phyloP scores from a whole-genome alignment of 2,329 filamentous ascomycete species.

The Escovopsis sp. region DNA sequence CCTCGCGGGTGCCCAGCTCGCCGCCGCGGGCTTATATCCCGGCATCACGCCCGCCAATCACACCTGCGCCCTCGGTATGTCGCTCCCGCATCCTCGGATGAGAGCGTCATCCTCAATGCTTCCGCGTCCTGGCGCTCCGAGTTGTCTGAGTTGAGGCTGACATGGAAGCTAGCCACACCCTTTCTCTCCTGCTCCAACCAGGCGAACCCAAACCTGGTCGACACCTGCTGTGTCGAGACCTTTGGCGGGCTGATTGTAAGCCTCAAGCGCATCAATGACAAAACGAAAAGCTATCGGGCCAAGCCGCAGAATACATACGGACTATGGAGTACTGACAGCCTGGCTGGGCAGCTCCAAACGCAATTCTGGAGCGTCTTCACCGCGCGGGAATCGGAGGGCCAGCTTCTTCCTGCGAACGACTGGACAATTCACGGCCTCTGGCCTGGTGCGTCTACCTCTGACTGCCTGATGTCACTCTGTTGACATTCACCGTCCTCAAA shows the following conservation, averaged over 20 bases:
- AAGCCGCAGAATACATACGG: too few relatives aligned
- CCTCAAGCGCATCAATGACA: too few relatives aligned
- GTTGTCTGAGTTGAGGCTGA: neutral
- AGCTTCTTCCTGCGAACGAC: constrained; percentile 38
- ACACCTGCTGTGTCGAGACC: constrained; percentile 51
- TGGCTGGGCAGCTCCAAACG: constrained; percentile 30
- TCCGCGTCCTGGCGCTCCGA: too few relatives aligned
- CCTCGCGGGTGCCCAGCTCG: constrained; percentile 16
- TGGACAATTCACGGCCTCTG: constrained; percentile 48
- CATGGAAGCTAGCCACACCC: constrained; percentile 6
- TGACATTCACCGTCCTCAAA: too few relatives aligned
- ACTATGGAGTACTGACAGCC: too few relatives aligned
- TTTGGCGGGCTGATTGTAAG: constrained; percentile 42
- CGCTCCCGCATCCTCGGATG: neutral
- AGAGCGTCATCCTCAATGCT: neutral
- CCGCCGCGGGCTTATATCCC: constrained; percentile 23
- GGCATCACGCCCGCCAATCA: constrained; percentile 37
- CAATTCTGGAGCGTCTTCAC: constrained; percentile 53
- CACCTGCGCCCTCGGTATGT: constrained; percentile 34
- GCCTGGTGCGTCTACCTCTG: constrained; percentile 20
- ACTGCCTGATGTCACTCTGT: neutral
- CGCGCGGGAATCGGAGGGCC: constrained; percentile 39
- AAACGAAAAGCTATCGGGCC: neutral
- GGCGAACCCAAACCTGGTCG: constrained; percentile 29
- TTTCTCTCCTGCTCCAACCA: constrained; percentile 32